Base-by-base conservation (phyloP, 192 early-diverging fungal species). In the Rhizophagus sp. region DNA sequence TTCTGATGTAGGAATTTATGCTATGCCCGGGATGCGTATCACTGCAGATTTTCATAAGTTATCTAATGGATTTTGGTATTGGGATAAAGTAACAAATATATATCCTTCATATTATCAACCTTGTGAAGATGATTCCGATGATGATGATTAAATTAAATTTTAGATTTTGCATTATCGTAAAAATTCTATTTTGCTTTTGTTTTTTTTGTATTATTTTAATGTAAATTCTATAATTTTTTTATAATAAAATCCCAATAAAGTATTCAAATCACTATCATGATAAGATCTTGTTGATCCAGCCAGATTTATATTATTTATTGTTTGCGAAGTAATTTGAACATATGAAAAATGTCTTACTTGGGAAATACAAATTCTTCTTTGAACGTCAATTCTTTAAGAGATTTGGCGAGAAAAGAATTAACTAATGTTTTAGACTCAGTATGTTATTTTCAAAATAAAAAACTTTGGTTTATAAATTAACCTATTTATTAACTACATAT, bases 361-460 rank as follows among this genome's bases (percentile, higher is more conserved):
- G 89, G 87, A n/a, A 82, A 87, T 52, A 88, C 88, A 17, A 70
- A 80, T 57, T 65, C 64, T 34, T 79, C 85, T 2, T 79, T 90
- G 15, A 88, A 90, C 78, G 83, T 90, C 47, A 84, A 86, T 22
- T 84, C 86, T 33, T 77, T 94, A 39, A 86, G 89, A 69, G 93
- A 94, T 73, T 74, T 89, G 17, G 87, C 90, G 19, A 85, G 90
- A 61, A 87, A 90, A 47, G 87, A 92, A 67, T 87, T 96, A 9
- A 85, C 92, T 62, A 89, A 90, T 65, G 82, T 95, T 13, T 81
- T 95, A 34, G 94, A 96, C 82, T 95, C 95, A 76, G 94, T 94
- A 88, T 44, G 85, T 25, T 50, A 24, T 63, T 36, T 36, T 36
- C 34, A 36, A 36, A 36, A 36, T 63, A 34, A 15, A 6, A 27